Percentiles rank a stretch among this genome's conserved stretches.
These are phyloP conservation scores for Citrus sinensis DNA, from an alignment of 345 rosid species.

Conservation along the genomic window DVS_A1.0 CM039168.1:26231001-26231500, in stretches of 20 bases:
- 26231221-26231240: neutral
- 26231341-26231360: neutral
- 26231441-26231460: too few relatives aligned
- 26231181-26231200: neutral
- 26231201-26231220: neutral
- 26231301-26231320: constrained; percentile 33
- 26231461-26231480: too few relatives aligned
- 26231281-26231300: constrained; percentile 26
- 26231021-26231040: too few relatives aligned
- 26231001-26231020: accelerated
- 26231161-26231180: neutral
- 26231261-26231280: neutral
- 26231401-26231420: neutral
- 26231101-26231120: neutral
- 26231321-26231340: constrained; percentile 30
- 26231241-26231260: neutral
- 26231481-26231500: too few relatives aligned
- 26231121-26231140: neutral
- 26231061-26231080: neutral
- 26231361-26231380: constrained; percentile 9
- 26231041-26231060: neutral
- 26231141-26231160: neutral
- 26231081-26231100: neutral
- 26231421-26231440: too few relatives aligned
- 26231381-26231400: neutral